These are phyloP conservation scores for Mycena vitilis DNA, from an alignment of 768 basidiomycete genomes.

Conservation along the genomic window DNA sequence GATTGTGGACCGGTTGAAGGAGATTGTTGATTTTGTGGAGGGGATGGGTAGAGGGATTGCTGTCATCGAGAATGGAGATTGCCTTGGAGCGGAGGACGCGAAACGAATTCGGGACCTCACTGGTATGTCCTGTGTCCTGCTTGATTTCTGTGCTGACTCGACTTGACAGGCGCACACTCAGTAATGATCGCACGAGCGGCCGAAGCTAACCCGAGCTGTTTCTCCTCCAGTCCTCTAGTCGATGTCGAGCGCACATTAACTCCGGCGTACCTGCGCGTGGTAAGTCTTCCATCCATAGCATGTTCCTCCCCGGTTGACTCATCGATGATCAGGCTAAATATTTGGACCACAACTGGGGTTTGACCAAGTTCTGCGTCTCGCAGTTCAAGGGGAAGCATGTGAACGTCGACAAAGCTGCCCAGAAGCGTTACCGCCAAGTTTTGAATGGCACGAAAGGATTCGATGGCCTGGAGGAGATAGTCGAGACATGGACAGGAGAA, in stretches of 20 bases:
- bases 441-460: conserved; percentile 74
- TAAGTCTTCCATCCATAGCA: conserved; percentile 44
- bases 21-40: conserved; percentile 89
- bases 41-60: conserved; percentile 82
- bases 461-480: conserved; percentile 61
- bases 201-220: conserved; percentile 92
- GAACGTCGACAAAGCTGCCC: conserved; percentile 67
- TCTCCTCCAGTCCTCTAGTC: conserved; percentile 72
- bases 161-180: conserved; percentile 75
- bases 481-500: conserved; percentile 69
- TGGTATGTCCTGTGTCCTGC: conserved; percentile 54
- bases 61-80: conserved; percentile 95
- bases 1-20: conserved; percentile 78
- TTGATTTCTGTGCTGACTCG: neutral
- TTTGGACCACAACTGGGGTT: conserved; percentile 81
- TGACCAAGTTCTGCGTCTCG: conserved; percentile 88
- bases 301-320: neutral
- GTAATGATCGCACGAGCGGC: conserved; percentile 98
- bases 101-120: conserved; percentile 80
- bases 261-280: conserved; percentile 80
- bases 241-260: conserved; percentile 79
- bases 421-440: conserved; percentile 63
- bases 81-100: conserved; percentile 81
- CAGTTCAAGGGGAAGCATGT: conserved; percentile 82
- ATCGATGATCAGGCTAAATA: conserved; percentile 68